Base-by-base conservation (phyloP, 148 eudicot species). In the Arbutus unedo region DNA sequence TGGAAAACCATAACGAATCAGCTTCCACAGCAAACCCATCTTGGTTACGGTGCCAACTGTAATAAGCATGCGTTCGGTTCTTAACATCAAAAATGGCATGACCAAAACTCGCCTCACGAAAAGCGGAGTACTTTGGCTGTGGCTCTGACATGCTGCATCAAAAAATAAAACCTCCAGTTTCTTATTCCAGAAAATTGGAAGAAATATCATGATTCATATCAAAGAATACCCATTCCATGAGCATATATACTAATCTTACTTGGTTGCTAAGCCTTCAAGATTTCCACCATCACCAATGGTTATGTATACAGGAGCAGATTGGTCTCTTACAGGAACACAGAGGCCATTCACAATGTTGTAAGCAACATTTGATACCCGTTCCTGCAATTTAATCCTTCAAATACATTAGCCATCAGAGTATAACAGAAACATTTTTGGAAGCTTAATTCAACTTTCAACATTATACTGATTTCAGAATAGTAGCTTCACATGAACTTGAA, bases 261-360 rank as follows among this genome's bases (percentile, higher is more conserved):
- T 74, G 81, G 51, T 73, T 51, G 89, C 90, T 23, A 86, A 60
- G 44, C 92, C 92, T 82, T 90, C 89, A 49, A 88, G 78, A 53
- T 89, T 89, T 82, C 91, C 91, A 49, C 90, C 90, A 62, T 87
- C 90, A 2, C 90, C 91, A 62, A 89, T 88, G 68, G 89, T 85
- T 45, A 90, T 79, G 84, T 88, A 86, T 9, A 83, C 84, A 7
- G 92, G 90, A 4, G 92, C 92, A 23, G 90, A 88, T 9, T 11
- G 81, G 38, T 90, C 87, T 41, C 56, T 81, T 18, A 83, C 82
- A 14, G 90, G 90, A 51, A 2, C 47, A 82, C 88, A 81, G 5
- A 64, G 31, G 16, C 85, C 87, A 56, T 90, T 85, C n/a, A 87
- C 68, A 50, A 88, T 85, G 82, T 86, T 86, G 74, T 86, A 90